Base-by-base conservation (phyloP, 768 basidiomycete species). In the Grammothele lineata region DNA sequence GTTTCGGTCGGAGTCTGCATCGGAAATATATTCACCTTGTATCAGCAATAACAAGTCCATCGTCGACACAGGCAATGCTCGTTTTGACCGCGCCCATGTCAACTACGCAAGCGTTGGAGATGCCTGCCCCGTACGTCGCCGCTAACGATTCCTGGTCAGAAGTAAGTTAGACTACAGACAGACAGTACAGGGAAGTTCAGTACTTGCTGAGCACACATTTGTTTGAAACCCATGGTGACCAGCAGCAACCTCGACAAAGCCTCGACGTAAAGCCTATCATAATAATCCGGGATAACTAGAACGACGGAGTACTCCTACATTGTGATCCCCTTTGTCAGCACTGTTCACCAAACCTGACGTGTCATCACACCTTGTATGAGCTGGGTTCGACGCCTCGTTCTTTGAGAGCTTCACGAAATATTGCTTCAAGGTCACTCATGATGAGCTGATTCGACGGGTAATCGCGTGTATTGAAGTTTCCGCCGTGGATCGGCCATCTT, bases 101-200 rank as follows among this genome's bases (percentile, higher is more conserved):
- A 27, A 99, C 88, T 4, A 99, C 90, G 59, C 96, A 98, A 10
- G 94, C 96, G 57, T 83, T 87, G 0, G 91, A 91, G 42, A 98
- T 83, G 6, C 95, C 95, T 6, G 95, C 93, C 18, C 94, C 94
- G 62, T 94, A 97, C 0, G 92, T 92, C 3, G 94, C 92, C 26
- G 90, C 88, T 33, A 95, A 72, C 3, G 92, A 87, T 73, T 96
- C 94, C 91, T 96, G 41, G 35, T 14, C 8, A 23, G 47, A 10
- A 12, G 17, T 27, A 2, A 18, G 5, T 15, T 30, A 36, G 33
- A 43, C 7, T 43, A 27, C n/a, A 21, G 9, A 4, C 2, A 43
- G 6, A 14, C 1, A 42, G 4, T 17, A 23, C 2, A 4, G 21
- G 3, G 3, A 40, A 36, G 36, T 18, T 25, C 40, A 43, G 71